Conservation (phyloP, 2,329 filamentous ascomycete genomes). For the Colletotrichum higginsianum region DNA sequence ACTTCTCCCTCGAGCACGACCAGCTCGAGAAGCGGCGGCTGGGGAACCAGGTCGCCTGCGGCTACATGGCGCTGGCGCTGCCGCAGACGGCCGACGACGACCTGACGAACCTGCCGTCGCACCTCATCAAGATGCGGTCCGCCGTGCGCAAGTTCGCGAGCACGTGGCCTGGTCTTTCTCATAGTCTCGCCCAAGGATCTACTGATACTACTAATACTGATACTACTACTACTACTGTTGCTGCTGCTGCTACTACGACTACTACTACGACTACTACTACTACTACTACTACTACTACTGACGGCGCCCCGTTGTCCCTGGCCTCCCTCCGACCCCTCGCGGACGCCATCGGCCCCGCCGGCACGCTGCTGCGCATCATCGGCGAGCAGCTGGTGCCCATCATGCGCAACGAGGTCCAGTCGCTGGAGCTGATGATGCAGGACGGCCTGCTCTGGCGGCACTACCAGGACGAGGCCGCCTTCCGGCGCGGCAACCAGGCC, state of each 20-base stretch:
- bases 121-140: conserved; percentile 34
- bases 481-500: conserved; percentile 46
- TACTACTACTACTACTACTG: no score
- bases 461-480: conserved; percentile 45
- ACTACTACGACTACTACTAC: no score
- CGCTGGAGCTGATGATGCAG: conserved; percentile 49
- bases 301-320: not conserved
- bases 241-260: no score
- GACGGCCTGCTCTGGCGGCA: conserved; percentile 45
- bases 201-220: no score
- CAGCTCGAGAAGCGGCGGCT: conserved; percentile 45
- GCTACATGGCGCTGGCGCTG: conserved; percentile 45
- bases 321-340: conserved; percentile 8
- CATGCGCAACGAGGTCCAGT: conserved; percentile 45
- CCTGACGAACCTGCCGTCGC: conserved; percentile 43
- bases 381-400: conserved; percentile 46
- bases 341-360: conserved; percentile 12
- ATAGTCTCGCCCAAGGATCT: no score
- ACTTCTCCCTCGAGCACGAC: conserved; percentile 45
- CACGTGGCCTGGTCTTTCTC: not conserved
- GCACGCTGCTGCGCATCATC: conserved; percentile 44
- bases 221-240: no score
- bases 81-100: conserved; percentile 44
- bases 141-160: conserved; percentile 8
- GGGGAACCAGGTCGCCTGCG: conserved; percentile 42